phyloP scores from a whole-genome alignment of 768 basidiomycete species.

The Russula griseocarnosa region DNA sequence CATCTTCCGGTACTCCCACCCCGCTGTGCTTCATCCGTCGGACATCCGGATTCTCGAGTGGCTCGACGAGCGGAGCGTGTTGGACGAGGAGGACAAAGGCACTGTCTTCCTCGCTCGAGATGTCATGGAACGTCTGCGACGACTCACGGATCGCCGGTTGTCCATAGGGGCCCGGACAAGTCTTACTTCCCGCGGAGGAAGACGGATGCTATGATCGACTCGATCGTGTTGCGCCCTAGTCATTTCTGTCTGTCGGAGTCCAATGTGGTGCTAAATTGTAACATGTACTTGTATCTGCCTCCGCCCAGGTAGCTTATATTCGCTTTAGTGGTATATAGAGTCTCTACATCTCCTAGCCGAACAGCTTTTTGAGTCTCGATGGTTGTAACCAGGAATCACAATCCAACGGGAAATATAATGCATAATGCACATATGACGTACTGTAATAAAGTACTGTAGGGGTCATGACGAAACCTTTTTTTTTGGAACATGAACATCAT shows the following conservation, averaged over 20 bases:
- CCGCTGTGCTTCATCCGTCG: slow-evolving; percentile 35
- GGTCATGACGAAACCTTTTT: too few species aligned
- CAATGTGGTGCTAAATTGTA: neutral
- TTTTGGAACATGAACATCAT: too few species aligned
- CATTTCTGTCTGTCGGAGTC: neutral
- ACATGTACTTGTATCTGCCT: slow-evolving; percentile 18
- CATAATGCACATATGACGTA: too few species aligned
- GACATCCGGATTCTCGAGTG: slow-evolving; percentile 38
- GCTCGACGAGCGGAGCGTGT: slow-evolving; percentile 33
- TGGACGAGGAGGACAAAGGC: slow-evolving; percentile 37
- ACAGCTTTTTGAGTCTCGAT: neutral
- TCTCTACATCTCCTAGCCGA: neutral
- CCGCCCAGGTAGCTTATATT: slow-evolving; percentile 12
- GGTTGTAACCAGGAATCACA: neutral
- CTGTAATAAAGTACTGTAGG: too few species aligned
- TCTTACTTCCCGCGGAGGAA: neutral
- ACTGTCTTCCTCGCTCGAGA: slow-evolving; percentile 38
- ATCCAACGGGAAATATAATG: too few species aligned
- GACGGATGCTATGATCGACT: slow-evolving; percentile 5
- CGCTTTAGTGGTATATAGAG: neutral
- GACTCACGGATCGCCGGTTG: slow-evolving; percentile 30
- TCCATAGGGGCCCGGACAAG: slow-evolving; percentile 6
- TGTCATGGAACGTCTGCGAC: slow-evolving; percentile 36
- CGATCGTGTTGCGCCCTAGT: too few species aligned
- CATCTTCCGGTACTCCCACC: slow-evolving; percentile 39